Evolutionary conservation across 2,329 filamentous ascomycete genomes (phyloP).

Genomic region (Dactylonectria macrodidyma): DNA sequence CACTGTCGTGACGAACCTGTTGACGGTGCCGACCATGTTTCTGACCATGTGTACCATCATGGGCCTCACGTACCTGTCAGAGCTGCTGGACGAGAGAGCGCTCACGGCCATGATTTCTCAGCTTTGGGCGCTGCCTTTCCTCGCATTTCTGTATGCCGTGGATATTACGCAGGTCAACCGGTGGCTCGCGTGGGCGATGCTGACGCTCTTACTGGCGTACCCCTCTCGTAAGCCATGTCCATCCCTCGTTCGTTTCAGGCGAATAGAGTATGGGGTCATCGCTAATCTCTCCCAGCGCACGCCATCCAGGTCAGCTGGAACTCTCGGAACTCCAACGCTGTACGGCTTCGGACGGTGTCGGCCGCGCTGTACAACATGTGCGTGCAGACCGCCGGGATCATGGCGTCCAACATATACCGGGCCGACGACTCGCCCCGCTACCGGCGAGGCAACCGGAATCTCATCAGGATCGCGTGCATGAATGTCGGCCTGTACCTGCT

Average conservation of each 20-base stretch:
- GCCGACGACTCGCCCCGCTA: slow-evolving; percentile 61
- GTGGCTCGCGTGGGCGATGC: slow-evolving; percentile 51
- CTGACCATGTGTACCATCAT: slow-evolving; percentile 34
- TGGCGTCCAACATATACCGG: slow-evolving; percentile 63
- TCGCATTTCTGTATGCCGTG: slow-evolving; percentile 51
- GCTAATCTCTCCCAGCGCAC: slow-evolving; percentile 50
- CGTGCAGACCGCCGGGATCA: slow-evolving; percentile 63
- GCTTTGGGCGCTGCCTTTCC: slow-evolving; percentile 53
- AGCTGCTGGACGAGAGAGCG: slow-evolving; percentile 49
- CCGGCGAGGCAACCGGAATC: slow-evolving; percentile 60
- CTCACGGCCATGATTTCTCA: slow-evolving; percentile 50
- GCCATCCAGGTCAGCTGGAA: slow-evolving; percentile 65
- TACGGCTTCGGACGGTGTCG: slow-evolving; percentile 74
- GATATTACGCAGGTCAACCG: slow-evolving; percentile 46
- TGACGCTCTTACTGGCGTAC: slow-evolving; percentile 52
- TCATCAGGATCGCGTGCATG: slow-evolving; percentile 43
- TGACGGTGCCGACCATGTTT: slow-evolving; percentile 32
- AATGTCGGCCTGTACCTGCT: slow-evolving; percentile 55
- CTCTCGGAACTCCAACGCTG: slow-evolving; percentile 72
- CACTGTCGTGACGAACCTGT: slow-evolving; percentile 35
- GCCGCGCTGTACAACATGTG: slow-evolving; percentile 65
- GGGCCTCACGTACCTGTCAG: slow-evolving; percentile 50
- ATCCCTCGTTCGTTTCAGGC: background rate
- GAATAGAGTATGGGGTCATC: background rate
- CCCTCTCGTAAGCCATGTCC: slow-evolving; percentile 44